Percentiles rank a stretch among this genome's conserved stretches.
phyloP scores from a whole-genome alignment of 2,329 filamentous ascomycete species.

The Clarireedia sp. region DNA sequence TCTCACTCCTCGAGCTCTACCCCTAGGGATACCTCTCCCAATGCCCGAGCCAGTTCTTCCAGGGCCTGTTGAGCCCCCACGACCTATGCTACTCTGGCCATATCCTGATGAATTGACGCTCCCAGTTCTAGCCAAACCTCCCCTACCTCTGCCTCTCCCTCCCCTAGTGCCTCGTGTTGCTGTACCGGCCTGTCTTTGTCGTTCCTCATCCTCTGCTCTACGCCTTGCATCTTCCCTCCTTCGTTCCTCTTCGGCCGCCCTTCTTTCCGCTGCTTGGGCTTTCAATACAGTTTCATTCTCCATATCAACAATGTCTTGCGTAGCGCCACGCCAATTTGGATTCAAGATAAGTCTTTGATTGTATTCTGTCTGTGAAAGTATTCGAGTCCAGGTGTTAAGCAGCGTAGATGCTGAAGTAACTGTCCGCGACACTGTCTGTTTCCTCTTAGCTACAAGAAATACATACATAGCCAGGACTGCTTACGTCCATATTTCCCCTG shows the following conservation, averaged over 20 bases:
- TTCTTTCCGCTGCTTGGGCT: slow-evolving; percentile 70
- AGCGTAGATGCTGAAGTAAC: slow-evolving; percentile 82
- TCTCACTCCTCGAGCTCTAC: slow-evolving; percentile 43
- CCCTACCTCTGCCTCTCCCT: slow-evolving; percentile 24
- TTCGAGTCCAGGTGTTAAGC: slow-evolving; percentile 91
- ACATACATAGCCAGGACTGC: slow-evolving; percentile 18
- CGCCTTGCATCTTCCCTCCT: slow-evolving; percentile 63
- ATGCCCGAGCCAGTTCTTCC: slow-evolving; percentile 23
- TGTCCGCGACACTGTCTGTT: slow-evolving; percentile 72
- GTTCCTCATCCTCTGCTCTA: slow-evolving; percentile 52
- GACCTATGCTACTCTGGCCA: slow-evolving; percentile 18
- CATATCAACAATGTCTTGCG: slow-evolving; percentile 75
- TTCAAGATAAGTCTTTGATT: slow-evolving; percentile 89
- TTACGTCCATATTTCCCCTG: slow-evolving; percentile 69
- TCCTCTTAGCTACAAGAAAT: slow-evolving; percentile 10
- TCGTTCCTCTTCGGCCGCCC: slow-evolving; percentile 69
- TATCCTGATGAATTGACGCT: slow-evolving; percentile 20
- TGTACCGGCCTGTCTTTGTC: slow-evolving; percentile 36
- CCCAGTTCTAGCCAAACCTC: slow-evolving; percentile 19
- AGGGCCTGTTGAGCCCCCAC: slow-evolving; percentile 14
- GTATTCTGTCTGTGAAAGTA: slow-evolving; percentile 94
- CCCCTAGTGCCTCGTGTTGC: slow-evolving; percentile 29
- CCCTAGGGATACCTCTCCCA: slow-evolving; percentile 42
- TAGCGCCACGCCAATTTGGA: slow-evolving; percentile 81
- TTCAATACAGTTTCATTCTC: slow-evolving; percentile 70